Evolutionary conservation across 31 red algal genomes (phyloP).

Genomic region (Asparagopsis taxiformis): DNA sequence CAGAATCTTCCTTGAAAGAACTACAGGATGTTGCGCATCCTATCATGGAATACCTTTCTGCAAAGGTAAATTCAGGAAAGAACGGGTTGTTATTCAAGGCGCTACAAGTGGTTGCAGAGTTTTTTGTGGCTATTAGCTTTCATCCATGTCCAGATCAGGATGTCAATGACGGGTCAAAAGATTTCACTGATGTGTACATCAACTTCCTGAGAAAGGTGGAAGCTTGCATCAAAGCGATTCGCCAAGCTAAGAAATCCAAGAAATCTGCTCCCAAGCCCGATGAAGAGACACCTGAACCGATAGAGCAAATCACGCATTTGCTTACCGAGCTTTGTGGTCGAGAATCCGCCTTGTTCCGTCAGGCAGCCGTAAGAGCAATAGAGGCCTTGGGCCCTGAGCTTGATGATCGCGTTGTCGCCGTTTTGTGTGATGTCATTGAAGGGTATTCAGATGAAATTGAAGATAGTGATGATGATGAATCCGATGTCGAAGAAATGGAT

Average conservation of each 20-base stretch:
- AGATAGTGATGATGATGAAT: not conserved
- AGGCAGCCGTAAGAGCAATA: slow-evolving; percentile 24
- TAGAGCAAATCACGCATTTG: slow-evolving; percentile 27
- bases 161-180: not conserved
- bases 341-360: slow-evolving; percentile 4
- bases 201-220: not conserved
- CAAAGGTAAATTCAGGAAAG: not conserved
- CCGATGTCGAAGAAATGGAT: not conserved
- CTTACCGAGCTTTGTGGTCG: slow-evolving; percentile 41
- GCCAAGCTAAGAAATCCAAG: not conserved
- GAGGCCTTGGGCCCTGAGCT: slow-evolving; percentile 10
- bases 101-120: not conserved
- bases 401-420: slow-evolving; percentile 53
- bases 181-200: not conserved
- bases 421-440: slow-evolving; percentile 63
- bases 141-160: not conserved
- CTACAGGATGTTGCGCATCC: too few relatives aligned
- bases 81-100: not conserved
- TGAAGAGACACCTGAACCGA: slow-evolving; percentile 15
- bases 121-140: not conserved
- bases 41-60: not conserved
- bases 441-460: slow-evolving; percentile 11
- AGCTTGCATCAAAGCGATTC: not conserved
- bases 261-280: not conserved
- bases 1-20: too few relatives aligned